Conservation (phyloP, 176 grass and related monocot species). For the Dendrocalamus sinicus region DNA sequence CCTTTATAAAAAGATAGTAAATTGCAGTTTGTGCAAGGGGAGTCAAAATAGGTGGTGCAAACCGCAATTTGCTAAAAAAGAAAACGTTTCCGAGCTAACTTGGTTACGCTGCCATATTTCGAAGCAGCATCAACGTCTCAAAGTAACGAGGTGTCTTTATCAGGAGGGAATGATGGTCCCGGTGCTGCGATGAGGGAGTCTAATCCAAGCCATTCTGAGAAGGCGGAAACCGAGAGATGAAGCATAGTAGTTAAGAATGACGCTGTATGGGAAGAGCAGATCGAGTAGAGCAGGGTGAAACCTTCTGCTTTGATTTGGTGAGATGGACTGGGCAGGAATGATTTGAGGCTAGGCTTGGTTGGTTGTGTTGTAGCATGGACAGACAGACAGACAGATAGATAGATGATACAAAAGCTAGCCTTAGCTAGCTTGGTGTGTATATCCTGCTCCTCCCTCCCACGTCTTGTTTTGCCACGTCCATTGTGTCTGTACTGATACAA, state of each 20-base stretch:
- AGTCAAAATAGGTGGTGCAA: too few species aligned
- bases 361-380: not conserved
- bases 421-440: not conserved
- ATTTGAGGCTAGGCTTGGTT: constrained; percentile 6
- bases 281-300: not conserved
- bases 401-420: not conserved
- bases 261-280: not conserved
- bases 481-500: not conserved
- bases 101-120: not conserved
- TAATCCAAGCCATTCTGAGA: constrained; percentile 46
- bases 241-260: not conserved
- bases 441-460: not conserved
- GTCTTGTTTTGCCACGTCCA: too few species aligned
- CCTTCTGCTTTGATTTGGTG: constrained; percentile 1
- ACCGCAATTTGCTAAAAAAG: not conserved
- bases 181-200: constrained; percentile 2
- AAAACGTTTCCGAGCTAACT: constrained; percentile 8
- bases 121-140: constrained; percentile 44
- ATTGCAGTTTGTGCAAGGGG: too few species aligned
- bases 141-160: constrained; percentile 19
- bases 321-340: not conserved
- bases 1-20: not conserved
- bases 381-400: not conserved
- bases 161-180: constrained; percentile 35
- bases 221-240: constrained; percentile 45